Evolutionary conservation across 495 filamentous ascomycete genomes (phyloP).

Genomic region (Umbilicaria muhlenbergii): DNA sequence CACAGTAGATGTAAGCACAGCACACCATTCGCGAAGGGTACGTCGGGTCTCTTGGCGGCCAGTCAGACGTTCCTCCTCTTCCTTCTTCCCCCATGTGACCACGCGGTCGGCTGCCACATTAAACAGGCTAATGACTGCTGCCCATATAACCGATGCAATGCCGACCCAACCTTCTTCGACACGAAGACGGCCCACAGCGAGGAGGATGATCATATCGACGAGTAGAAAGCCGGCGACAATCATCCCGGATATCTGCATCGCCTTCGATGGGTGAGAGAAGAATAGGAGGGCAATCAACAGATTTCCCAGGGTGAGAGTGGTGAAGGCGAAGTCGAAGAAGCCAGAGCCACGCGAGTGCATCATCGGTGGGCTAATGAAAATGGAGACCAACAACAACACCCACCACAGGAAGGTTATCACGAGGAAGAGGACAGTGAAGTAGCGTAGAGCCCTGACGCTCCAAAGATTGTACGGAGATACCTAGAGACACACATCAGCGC

Average conservation of each 20-base stretch:
- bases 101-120: slow-evolving; percentile 47
- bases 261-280: slow-evolving; percentile 67
- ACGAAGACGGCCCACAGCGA: slow-evolving; percentile 53
- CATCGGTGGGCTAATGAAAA: slow-evolving; percentile 76
- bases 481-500: slow-evolving; percentile 21
- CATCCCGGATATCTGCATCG: slow-evolving; percentile 52
- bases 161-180: slow-evolving; percentile 84
- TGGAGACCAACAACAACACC: slow-evolving; percentile 67
- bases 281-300: slow-evolving; percentile 68
- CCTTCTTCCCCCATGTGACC: slow-evolving; percentile 76
- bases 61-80: slow-evolving; percentile 86
- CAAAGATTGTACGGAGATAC: slow-evolving; percentile 94
- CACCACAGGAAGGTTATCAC: slow-evolving; percentile 75
- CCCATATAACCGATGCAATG: slow-evolving; percentile 70
- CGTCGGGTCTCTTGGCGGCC: slow-evolving; percentile 78
- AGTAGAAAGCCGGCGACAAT: slow-evolving; percentile 57
- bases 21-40: slow-evolving; percentile 66
- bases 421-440: slow-evolving; percentile 56
- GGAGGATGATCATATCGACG: slow-evolving; percentile 61
- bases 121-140: slow-evolving; percentile 45
- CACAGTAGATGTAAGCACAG: slow-evolving; percentile 61
- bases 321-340: slow-evolving; percentile 75
- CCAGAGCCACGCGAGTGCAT: slow-evolving; percentile 77
- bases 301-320: slow-evolving; percentile 55
- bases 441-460: slow-evolving; percentile 64